Conservation (phyloP, 2,329 filamentous ascomycete genomes). For the Trichoderma oligosporum region DNA sequence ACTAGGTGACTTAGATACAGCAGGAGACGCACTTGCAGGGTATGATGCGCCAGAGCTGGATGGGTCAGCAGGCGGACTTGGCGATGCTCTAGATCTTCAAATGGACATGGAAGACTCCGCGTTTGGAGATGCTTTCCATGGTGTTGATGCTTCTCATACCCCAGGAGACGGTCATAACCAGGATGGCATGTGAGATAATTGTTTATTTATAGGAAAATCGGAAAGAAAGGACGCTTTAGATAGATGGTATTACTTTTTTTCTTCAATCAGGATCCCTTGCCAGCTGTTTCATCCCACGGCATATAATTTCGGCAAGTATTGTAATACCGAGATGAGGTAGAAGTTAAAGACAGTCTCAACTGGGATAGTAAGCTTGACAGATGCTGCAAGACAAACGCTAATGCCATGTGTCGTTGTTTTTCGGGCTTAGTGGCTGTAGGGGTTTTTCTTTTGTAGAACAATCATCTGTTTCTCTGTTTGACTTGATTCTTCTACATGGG, state of each 20-base stretch:
- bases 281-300: not conserved
- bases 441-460: too few relatives aligned
- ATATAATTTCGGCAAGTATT: not conserved
- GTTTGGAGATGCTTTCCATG: slow-evolving; percentile 80
- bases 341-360: not conserved
- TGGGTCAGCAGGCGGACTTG: slow-evolving; percentile 43
- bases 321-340: not conserved
- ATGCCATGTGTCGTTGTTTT: too few relatives aligned
- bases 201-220: not conserved
- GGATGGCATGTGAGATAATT: slow-evolving; percentile 30
- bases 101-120: slow-evolving; percentile 75
- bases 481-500: too few relatives aligned
- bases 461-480: too few relatives aligned
- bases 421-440: too few relatives aligned
- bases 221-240: not conserved
- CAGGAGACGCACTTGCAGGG: slow-evolving; percentile 65
- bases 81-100: slow-evolving; percentile 55
- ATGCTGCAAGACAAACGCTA: not conserved
- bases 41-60: slow-evolving; percentile 58
- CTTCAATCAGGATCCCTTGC: not conserved
- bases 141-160: slow-evolving; percentile 44
- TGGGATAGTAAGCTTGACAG: not conserved
- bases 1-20: slow-evolving; percentile 64
- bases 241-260: not conserved
- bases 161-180: slow-evolving; percentile 34